Base-by-base conservation (phyloP, 768 basidiomycete species). In the Kwoniella sp. region DNA sequence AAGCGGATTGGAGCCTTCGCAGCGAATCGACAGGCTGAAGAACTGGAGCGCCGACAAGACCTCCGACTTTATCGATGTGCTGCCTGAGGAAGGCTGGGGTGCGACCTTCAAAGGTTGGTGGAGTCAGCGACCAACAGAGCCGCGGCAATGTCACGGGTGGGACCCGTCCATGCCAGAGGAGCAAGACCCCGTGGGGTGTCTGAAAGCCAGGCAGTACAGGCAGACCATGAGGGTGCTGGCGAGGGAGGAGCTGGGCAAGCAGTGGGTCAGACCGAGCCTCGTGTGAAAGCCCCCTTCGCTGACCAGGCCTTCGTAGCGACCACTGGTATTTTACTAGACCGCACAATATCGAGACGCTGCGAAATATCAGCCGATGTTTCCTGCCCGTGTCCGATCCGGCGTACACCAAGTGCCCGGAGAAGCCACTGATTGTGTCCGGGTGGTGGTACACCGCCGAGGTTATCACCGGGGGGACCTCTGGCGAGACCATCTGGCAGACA, bases 391-490 rank as follows among this genome's bases (percentile, higher is more conserved):
- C 23, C 2, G 46, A 62, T 32, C 31, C 42, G 2, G 31, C 40
- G 19, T 56, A 50, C 31, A 62, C 23, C 14, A 14, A 22, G 9
- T 70, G 68, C 36, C 62, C 56, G 17, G 49, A 51, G 19, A 49
- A 51, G 29, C 68, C 68, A 15, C 43, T 70, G 11, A 53, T 70
- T 20, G 15, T 70, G 19, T 56, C 48, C n/a, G 65, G 65, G 12
- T 70, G 59, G 47, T 67, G 65, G 64, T 70, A 67, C 37, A 60
- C 62, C 3, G 62, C 68, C 11, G 51, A 56, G 26, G 50, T 53
- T 4, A 26, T 60, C 3, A 37, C 34, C 1, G 53, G 56, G 3
- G 53, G 43, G 1, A 65, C 63, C 2, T 58, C 63, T 3, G 68
- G 68, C 20, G 68, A 70, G 39, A 53, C 50, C 23, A 64, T 63